Base-by-base conservation (phyloP, 2,329 filamentous ascomycete genomes). In the Sclerotinia nivalis region DNA sequence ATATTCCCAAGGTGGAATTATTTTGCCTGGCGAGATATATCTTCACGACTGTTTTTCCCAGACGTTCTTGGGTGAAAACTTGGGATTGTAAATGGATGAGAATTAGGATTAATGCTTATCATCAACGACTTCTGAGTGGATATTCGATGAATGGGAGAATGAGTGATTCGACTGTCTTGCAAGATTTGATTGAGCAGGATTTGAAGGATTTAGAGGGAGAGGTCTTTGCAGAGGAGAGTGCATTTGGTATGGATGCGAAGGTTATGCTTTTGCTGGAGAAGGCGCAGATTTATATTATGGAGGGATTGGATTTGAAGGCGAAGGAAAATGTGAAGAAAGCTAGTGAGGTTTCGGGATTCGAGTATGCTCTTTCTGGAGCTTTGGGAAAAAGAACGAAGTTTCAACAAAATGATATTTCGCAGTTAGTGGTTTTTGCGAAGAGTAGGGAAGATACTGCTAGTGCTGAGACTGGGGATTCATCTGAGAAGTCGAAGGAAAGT, bases 361-460 rank as follows among this genome's bases (percentile, higher is more conserved):
- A 88, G 25, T 98, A 96, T 80, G 91, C 89, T 0, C 80, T 99
- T 69, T 96, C 93, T 0, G 96, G 96, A 50, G 88, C 92, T 31
- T 81, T 99, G 74, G 96, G 96, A 22, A 98, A 93, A 81, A 84
- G 91, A 71, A 96, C 93, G 1, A 91, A 87, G 74, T 96, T 89
- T 70, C 93, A 96, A 79, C 86, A 93, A 76, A 91, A 88, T 71
- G 91, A 89, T 75, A 89, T 89, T 72, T 97, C 93, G 75, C 96
- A 99, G 79, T 84, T 99, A 40, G 91, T 99, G 1, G 93, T 99
- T 2, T 83, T 98, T 43, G 96, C 96, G 0, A 93, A 88, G 79
- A 97, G 94, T 78, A 83, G 83, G 9, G 77, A 81, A 0, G 74
- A 75, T 37, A 72, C 75, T 15, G 69, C 71, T 0, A 70, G 70